These are phyloP conservation scores for Capsicum pubescens DNA, from an alignment of 257 asterid species.

Conservation along the genomic window DNA sequence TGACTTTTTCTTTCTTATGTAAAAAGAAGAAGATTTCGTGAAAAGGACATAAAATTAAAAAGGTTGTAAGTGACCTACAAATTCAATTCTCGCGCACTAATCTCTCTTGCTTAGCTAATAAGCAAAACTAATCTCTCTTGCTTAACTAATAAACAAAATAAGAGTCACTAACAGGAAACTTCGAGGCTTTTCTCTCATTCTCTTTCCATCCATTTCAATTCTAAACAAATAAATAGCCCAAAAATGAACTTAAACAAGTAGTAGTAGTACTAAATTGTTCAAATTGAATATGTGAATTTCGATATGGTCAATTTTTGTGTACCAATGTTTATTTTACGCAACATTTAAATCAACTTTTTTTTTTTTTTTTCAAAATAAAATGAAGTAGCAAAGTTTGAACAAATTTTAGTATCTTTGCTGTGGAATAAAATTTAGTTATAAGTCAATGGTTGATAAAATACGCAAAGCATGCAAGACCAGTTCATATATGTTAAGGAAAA, in stretches of 20 bases:
- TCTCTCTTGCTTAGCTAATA: too few species aligned
- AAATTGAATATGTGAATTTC: neutral
- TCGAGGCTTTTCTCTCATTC: too few species aligned
- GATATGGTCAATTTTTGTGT: neutral
- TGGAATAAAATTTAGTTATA: neutral
- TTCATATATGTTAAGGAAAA: neutral
- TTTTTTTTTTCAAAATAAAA: neutral
- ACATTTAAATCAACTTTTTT: neutral
- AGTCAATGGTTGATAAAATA: slow-evolving; percentile 28
- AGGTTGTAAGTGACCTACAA: too few species aligned
- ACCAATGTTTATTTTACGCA: neutral
- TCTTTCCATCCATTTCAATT: too few species aligned
- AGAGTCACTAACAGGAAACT: too few species aligned
- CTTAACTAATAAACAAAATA: too few species aligned
- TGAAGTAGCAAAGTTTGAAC: neutral
- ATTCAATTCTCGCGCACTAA: too few species aligned
- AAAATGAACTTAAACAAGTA: neutral
- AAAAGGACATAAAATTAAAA: too few species aligned
- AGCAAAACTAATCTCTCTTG: too few species aligned
- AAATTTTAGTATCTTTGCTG: neutral
- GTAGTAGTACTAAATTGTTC: too few species aligned
- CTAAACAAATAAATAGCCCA: neutral
- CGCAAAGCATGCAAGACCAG: slow-evolving; percentile 17
- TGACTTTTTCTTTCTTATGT: too few species aligned
- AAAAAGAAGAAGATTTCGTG: too few species aligned